Evolutionary conservation across 2,329 filamentous ascomycete genomes (phyloP).

Genomic region (Colletotrichum sp.): DNA sequence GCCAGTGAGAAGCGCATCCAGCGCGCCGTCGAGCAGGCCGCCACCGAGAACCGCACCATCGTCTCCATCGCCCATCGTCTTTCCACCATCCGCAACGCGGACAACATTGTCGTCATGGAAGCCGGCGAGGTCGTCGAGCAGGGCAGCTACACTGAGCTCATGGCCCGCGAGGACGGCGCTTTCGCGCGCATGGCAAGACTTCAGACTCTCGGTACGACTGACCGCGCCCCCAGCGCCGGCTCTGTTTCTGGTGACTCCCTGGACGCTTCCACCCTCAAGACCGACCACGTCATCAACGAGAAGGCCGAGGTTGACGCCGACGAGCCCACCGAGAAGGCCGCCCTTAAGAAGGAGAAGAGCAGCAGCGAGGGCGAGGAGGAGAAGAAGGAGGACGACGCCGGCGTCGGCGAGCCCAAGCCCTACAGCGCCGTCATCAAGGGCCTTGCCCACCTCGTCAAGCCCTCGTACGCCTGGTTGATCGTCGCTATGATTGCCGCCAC

Average conservation of each 20-base stretch:
- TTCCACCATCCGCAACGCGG: slow-evolving; percentile 66
- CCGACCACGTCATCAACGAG: neutral
- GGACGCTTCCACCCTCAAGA: slow-evolving; percentile 18
- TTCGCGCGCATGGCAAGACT: slow-evolving; percentile 27
- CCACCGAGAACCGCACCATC: slow-evolving; percentile 59
- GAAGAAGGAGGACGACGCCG: neutral
- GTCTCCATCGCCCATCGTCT: slow-evolving; percentile 70
- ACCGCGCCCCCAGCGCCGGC: slow-evolving; percentile 13
- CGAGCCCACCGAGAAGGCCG: neutral
- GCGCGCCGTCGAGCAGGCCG: slow-evolving; percentile 37
- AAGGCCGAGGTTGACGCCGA: neutral
- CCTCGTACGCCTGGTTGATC: slow-evolving; percentile 43
- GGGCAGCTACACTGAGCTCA: slow-evolving; percentile 66
- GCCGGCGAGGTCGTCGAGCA: slow-evolving; percentile 66
- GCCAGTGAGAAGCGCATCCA: slow-evolving; percentile 53
- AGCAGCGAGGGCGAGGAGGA: neutral
- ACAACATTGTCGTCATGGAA: slow-evolving; percentile 71
- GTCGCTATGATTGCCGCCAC: slow-evolving; percentile 54
- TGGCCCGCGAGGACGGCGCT: slow-evolving; percentile 46
- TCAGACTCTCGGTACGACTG: slow-evolving; percentile 23
- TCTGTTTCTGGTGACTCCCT: slow-evolving; percentile 22
- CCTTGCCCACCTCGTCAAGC: slow-evolving; percentile 25
- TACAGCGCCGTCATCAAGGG: slow-evolving; percentile 23
- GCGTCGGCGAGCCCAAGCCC: slow-evolving; percentile 19
- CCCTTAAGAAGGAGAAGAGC: neutral